Conservation (phyloP, 805 yeast species). For the Tetrapisispora nanseiensis region DNA sequence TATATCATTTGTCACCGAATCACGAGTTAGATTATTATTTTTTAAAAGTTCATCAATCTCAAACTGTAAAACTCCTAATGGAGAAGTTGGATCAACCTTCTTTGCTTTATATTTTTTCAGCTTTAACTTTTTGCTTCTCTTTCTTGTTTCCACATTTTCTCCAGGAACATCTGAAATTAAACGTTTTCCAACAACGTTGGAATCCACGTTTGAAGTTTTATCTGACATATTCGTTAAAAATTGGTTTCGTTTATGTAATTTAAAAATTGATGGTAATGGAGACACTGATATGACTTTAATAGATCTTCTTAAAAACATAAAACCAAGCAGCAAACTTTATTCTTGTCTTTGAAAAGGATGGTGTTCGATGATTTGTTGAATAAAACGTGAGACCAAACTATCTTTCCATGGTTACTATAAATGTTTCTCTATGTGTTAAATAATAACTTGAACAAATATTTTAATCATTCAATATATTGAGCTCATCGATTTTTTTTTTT, state of each 20-base stretch:
- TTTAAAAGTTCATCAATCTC: slow-evolving; percentile 57
- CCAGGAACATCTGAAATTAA: background rate
- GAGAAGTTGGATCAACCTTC: slow-evolving; percentile 64
- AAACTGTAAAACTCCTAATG: slow-evolving; percentile 64
- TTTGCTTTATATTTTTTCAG: slow-evolving; percentile 50
- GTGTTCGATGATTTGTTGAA: too few species aligned
- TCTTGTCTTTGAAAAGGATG: too few species aligned
- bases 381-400: too few species aligned
- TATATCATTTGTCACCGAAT: slow-evolving; percentile 56
- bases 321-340: too few species aligned
- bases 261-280: background rate
- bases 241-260: background rate
- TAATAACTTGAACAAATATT: too few species aligned
- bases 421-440: too few species aligned
- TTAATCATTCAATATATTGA: too few species aligned
- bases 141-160: slow-evolving; percentile 2
- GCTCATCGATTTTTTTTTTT: too few species aligned
- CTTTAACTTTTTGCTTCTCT: slow-evolving; percentile 29
- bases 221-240: background rate
- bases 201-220: background rate
- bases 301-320: background rate
- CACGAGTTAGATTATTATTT: slow-evolving; percentile 33
- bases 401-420: too few species aligned
- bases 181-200: slow-evolving; percentile 1
- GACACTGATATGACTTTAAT: background rate